Evolutionary conservation across 208 protist species (phyloP).

Genomic region (Leishmania tarentolae): DNA sequence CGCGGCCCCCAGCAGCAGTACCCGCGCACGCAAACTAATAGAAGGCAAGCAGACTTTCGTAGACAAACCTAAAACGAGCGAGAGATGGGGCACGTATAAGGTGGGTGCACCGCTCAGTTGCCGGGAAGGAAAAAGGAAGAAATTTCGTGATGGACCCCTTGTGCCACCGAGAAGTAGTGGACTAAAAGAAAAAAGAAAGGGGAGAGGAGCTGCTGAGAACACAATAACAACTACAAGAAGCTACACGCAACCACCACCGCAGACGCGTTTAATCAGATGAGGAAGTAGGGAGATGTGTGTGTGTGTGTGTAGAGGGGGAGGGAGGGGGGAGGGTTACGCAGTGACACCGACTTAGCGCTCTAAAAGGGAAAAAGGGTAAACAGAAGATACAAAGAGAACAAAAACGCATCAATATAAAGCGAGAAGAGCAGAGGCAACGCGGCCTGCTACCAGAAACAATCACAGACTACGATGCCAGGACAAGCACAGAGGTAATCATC

Average conservation of each 20-base stretch:
- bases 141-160: not conserved
- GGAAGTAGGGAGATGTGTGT: no score
- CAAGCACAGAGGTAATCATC: no score
- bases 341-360: not conserved
- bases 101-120: not conserved
- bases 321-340: not conserved
- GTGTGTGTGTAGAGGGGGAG: no score
- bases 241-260: not conserved
- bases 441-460: no score
- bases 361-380: not conserved
- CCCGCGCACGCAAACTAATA: not conserved
- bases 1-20: not conserved
- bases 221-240: not conserved
- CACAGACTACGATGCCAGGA: no score
- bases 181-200: not conserved
- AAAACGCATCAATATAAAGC: not conserved
- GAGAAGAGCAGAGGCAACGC: no score
- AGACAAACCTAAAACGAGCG: not conserved
- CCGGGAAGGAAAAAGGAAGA: not conserved
- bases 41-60: not conserved
- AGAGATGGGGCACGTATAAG: not conserved
- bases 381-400: not conserved
- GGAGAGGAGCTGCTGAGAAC: not conserved
- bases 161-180: not conserved
- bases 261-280: not conserved